These are phyloP conservation scores for Tricholoma hemisulphureum DNA, from an alignment of 768 basidiomycete species.

Conservation along the genomic window DNA sequence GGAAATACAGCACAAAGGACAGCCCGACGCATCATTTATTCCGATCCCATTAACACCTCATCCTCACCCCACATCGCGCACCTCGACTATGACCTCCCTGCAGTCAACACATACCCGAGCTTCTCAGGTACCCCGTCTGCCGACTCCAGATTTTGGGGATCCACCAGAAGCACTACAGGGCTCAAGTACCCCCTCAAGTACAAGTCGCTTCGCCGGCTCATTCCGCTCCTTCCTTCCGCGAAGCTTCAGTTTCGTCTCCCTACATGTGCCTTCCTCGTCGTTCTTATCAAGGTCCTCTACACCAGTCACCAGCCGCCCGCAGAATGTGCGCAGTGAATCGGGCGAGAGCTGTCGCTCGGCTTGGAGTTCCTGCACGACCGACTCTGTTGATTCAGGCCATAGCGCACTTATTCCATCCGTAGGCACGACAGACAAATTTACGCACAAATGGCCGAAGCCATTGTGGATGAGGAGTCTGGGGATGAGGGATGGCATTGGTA, in stretches of 20 bases:
- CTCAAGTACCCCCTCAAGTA: neutral
- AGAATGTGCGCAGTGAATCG: conserved; percentile 14
- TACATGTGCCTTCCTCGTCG: conserved; percentile 7
- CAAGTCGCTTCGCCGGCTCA: neutral
- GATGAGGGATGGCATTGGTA: neutral
- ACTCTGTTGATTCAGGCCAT: conserved; percentile 28
- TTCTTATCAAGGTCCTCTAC: conserved; percentile 4
- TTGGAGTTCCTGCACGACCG: conserved; percentile 5
- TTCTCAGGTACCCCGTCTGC: conserved; percentile 14
- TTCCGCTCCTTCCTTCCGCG: conserved; percentile 16
- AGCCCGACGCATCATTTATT: neutral
- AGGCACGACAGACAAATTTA: conserved; percentile 43
- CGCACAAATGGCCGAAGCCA: conserved; percentile 52
- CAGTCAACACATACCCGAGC: conserved; percentile 2
- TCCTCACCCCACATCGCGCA: conserved; percentile 10
- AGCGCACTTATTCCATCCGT: conserved; percentile 28
- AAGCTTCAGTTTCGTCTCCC: conserved; percentile 18
- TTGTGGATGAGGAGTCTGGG: conserved; percentile 26
- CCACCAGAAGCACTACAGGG: neutral
- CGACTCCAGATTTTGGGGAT: conserved; percentile 18
- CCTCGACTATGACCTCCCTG: conserved; percentile 1
- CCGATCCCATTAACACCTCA: conserved; percentile 15
- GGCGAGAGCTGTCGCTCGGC: conserved; percentile 10
- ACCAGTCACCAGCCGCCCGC: conserved; percentile 10
- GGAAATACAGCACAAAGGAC: neutral